Evolutionary conservation across 345 rosid genomes (phyloP).

Genomic region (Linum tenue): DNA sequence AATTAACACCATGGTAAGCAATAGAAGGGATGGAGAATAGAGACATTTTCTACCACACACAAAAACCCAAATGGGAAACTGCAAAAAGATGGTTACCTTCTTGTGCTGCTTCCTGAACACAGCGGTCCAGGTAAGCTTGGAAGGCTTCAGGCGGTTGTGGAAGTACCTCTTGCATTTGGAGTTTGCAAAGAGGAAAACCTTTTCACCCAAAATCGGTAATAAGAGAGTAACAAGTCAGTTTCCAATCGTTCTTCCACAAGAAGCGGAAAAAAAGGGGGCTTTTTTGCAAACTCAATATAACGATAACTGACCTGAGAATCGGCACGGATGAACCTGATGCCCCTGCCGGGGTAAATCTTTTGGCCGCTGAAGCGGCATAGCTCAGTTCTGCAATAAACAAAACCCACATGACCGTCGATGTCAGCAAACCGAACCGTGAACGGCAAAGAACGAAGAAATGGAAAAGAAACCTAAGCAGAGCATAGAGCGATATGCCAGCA

Average conservation of each 20-base stretch:
- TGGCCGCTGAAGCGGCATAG: constrained; percentile 68
- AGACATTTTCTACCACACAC: not conserved
- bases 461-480: not conserved
- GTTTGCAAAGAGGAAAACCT: constrained; percentile 86
- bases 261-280: not conserved
- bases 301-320: constrained; percentile 49
- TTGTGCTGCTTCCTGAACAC: constrained; percentile 69
- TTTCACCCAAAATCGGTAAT: not conserved
- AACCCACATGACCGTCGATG: not conserved
- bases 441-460: not conserved
- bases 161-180: constrained; percentile 91
- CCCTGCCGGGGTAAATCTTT: constrained; percentile 64
- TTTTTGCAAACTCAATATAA: not conserved
- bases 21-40: not conserved
- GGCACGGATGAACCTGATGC: constrained; percentile 57
- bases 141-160: constrained; percentile 86
- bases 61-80: not conserved
- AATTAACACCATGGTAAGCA: not conserved
- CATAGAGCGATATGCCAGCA: not conserved
- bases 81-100: constrained; percentile 28
- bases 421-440: not conserved
- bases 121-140: constrained; percentile 79
- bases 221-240: too few relatives aligned
- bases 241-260: not conserved
- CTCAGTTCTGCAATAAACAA: constrained; percentile 35